A percentile compares a stretch with the other conserved stretches of the same genome.
Evolutionary conservation across 176 grass and related monocot genomes (phyloP).

Genomic region (Aegilops tauschii): DNA sequence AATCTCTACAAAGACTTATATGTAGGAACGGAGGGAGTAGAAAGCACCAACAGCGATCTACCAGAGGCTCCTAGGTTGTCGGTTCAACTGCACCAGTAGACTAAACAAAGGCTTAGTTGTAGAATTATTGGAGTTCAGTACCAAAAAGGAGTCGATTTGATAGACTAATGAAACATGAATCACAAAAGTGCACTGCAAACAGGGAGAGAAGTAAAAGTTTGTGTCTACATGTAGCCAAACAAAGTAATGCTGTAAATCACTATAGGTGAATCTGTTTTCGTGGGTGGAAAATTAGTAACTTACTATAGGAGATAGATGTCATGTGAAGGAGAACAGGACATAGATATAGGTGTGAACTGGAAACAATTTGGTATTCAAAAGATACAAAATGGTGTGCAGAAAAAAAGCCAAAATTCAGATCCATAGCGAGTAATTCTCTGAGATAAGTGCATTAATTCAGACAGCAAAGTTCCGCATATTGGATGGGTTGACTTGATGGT

Average conservation of each 20-base stretch:
- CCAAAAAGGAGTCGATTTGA: background rate
- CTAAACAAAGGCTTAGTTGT: background rate
- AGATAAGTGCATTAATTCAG: background rate
- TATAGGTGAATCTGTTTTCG: too few relatives aligned
- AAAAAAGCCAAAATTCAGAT: background rate
- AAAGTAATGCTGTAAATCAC: background rate
- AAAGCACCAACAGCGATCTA: too few relatives aligned
- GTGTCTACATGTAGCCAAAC: slow-evolving; percentile 14
- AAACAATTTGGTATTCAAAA: too few relatives aligned
- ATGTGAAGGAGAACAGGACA: too few relatives aligned
- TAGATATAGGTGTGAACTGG: too few relatives aligned
- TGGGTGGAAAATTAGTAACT: too few relatives aligned
- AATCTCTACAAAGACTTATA: too few relatives aligned
- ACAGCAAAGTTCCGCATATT: background rate
- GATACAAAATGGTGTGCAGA: background rate
- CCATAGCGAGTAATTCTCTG: background rate
- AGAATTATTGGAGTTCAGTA: background rate
- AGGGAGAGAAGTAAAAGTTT: slow-evolving; percentile 22
- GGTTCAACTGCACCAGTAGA: background rate
- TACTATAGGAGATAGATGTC: too few relatives aligned
- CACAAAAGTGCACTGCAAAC: slow-evolving; percentile 1
- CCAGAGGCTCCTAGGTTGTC: too few relatives aligned
- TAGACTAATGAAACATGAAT: slow-evolving; percentile 6
- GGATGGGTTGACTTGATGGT: too few relatives aligned
- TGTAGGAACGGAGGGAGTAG: too few relatives aligned